phyloP scores from a whole-genome alignment of 352 stramenopile genomes.

The Globisporangium okanoganense region DNA sequence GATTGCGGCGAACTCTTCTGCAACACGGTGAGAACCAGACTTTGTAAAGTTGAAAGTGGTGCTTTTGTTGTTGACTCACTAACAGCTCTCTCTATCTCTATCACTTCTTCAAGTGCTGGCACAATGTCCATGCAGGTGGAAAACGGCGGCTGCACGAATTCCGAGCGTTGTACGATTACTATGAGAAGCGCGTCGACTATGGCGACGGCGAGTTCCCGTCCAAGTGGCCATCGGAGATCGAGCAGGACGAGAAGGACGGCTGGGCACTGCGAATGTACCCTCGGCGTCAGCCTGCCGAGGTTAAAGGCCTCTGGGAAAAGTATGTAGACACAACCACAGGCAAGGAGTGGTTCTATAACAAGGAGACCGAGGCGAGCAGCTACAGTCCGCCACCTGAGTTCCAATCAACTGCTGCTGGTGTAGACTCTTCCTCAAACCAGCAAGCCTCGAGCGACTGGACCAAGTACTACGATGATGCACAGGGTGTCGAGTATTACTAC shows the following conservation, averaged over 20 bases:
- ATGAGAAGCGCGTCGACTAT: slow-evolving; percentile 90
- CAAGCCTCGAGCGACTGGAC: slow-evolving; percentile 31
- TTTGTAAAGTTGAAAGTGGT: background rate
- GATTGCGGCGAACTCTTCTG: slow-evolving; percentile 91
- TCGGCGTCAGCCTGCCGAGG: slow-evolving; percentile 36
- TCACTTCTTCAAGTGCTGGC: slow-evolving; percentile 59
- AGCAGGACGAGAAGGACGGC: slow-evolving; percentile 83
- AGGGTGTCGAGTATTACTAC: slow-evolving; percentile 62
- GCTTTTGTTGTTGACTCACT: background rate
- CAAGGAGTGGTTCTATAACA: slow-evolving; percentile 74
- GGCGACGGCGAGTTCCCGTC: slow-evolving; percentile 88
- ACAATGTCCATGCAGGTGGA: slow-evolving; percentile 84
- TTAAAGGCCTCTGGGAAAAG: slow-evolving; percentile 47
- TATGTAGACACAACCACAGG: slow-evolving; percentile 46
- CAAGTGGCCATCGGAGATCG: slow-evolving; percentile 86
- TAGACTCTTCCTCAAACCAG: background rate
- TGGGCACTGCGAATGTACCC: slow-evolving; percentile 67
- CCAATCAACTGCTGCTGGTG: background rate
- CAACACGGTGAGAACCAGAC: slow-evolving; percentile 32
- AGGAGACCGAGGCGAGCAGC: slow-evolving; percentile 48
- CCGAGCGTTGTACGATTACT: slow-evolving; percentile 89
- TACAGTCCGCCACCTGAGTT: slow-evolving; percentile 41
- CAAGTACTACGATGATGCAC: slow-evolving; percentile 67
- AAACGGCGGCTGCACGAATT: slow-evolving; percentile 79
- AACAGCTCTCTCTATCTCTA: background rate